Evolutionary conservation across 305 asterid genomes (phyloP).

Genomic region (Galium porrigens): DNA sequence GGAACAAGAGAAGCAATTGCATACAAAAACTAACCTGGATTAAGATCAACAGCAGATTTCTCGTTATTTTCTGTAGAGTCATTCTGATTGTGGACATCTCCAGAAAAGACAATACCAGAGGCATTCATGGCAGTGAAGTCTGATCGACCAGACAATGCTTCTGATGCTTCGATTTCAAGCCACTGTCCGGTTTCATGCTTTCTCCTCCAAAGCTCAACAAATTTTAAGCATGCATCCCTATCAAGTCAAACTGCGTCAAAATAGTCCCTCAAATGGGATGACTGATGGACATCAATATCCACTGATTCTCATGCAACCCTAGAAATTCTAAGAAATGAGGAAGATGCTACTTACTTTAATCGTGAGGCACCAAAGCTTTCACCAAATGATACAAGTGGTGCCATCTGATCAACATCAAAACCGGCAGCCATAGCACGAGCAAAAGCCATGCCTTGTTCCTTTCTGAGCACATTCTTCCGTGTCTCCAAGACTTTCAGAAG

Average conservation of each 20-base stretch:
- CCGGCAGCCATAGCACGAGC: constrained; percentile 97
- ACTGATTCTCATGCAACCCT: neutral
- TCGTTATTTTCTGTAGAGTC: constrained; percentile 34
- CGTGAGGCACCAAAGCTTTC: constrained; percentile 82
- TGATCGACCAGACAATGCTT: constrained; percentile 35
- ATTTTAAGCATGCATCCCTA: constrained; percentile 83
- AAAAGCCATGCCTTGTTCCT: constrained; percentile 95
- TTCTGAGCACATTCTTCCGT: constrained; percentile 56
- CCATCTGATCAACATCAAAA: constrained; percentile 60
- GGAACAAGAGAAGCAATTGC: neutral
- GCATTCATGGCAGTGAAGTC: constrained; percentile 43
- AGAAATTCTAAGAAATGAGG: constrained; percentile 9
- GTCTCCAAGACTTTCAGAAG: constrained; percentile 76
- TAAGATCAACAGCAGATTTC: constrained; percentile 27
- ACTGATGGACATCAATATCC: constrained; percentile 2
- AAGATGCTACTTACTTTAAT: constrained; percentile 36
- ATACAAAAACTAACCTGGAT: constrained; percentile 28
- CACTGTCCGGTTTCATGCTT: constrained; percentile 78
- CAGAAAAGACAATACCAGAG: constrained; percentile 48
- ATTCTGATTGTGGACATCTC: constrained; percentile 32
- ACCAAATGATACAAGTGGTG: constrained; percentile 57
- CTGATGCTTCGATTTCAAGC: constrained; percentile 73
- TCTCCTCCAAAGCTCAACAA: constrained; percentile 60
- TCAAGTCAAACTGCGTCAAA: constrained; percentile 15
- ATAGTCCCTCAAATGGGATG: neutral